Base-by-base conservation (phyloP, 306 rosid genomes). In the Luffa aegyptiaca region DNA sequence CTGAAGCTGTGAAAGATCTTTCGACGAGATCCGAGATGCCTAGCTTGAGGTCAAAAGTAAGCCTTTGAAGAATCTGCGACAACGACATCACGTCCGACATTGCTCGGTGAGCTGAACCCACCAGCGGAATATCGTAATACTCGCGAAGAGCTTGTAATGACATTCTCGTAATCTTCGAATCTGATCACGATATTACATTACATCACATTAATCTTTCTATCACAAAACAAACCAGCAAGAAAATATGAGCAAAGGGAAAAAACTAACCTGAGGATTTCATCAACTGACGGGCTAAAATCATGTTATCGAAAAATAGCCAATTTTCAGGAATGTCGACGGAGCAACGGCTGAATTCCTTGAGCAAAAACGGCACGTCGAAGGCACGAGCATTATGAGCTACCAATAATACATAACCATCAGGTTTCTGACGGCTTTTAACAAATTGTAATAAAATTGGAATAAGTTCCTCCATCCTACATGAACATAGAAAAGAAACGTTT, bases 311-410 rank as follows among this genome's bases (percentile, higher is more conserved):
- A 64, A 93, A 95, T 51, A 81, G 83, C 97, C 97, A 91, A 80
- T 93, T 69, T 8, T 49, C 41, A 85, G 99, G 99, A 84, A 95
- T 16, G 70, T 86, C 88, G 1, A 17, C 9, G 3, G 92, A 88
- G 82, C 85, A 86, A 26, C 99, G 97, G 37, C 36, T 82, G 6
- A 95, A 91, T 81, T 88, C 99, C 10, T 78, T 57, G 7, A 84
- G 58, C 84, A 95, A 57, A 85, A 95, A 95, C 20, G 99, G 99
- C 44, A 92, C 97, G 59, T 95, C 99, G n/a, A 92, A 95, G 84
- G 0, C 0, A 10, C 93, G 92, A 88, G 90, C 96, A 85, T 90
- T 95, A 82, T 95, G 99, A 86, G 85, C 99, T 33, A 88, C 92
- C 72, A 80, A 86, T 81, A 95, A 75, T 51, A 88, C 89, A 70